A percentile compares a stretch with the other conserved stretches of the same genome.
Conservation (phyloP, 2,329 filamentous ascomycete genomes). For the Aspergillus sp. region DNA sequence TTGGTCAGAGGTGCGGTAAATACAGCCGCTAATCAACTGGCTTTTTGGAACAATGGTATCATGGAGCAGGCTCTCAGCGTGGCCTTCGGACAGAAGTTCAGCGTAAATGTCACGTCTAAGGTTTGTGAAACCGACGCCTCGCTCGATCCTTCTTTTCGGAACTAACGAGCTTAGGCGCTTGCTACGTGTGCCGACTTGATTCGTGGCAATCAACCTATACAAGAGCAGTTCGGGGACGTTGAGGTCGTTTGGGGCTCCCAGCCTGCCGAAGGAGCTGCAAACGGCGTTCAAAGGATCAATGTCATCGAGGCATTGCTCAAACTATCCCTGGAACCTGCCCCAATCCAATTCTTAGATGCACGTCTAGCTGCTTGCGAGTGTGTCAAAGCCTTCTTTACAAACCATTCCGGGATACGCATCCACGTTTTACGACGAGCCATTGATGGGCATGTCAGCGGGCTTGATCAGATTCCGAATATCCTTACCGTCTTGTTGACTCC, state of each 20-base stretch:
- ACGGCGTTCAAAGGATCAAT: slow-evolving; percentile 63
- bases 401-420: slow-evolving; percentile 74
- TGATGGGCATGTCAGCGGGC: slow-evolving; percentile 74
- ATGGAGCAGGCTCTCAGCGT: slow-evolving; percentile 77
- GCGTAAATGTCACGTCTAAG: slow-evolving; percentile 78
- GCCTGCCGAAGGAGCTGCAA: slow-evolving; percentile 23
- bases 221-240: slow-evolving; percentile 86
- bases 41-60: slow-evolving; percentile 81
- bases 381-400: slow-evolving; percentile 86
- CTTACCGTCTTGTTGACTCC: slow-evolving; percentile 76
- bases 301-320: slow-evolving; percentile 93
- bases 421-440: slow-evolving; percentile 90
- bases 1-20: slow-evolving; percentile 76
- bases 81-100: slow-evolving; percentile 72
- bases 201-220: slow-evolving; percentile 71
- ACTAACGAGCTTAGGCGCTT: slow-evolving; percentile 60
- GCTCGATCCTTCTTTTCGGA: neutral
- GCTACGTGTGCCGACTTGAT: slow-evolving; percentile 86
- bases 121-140: slow-evolving; percentile 39
- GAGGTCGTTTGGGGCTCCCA: slow-evolving; percentile 58
- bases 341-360: slow-evolving; percentile 70
- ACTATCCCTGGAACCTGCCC: slow-evolving; percentile 68
- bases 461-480: slow-evolving; percentile 84
- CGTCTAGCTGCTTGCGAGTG: slow-evolving; percentile 85
- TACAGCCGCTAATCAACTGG: slow-evolving; percentile 77